Percentiles rank a stretch among this genome's conserved stretches.
These are phyloP conservation scores for Pleurotus pulmonarius DNA, from an alignment of 768 basidiomycete genomes.

Conservation along the genomic window DNA sequence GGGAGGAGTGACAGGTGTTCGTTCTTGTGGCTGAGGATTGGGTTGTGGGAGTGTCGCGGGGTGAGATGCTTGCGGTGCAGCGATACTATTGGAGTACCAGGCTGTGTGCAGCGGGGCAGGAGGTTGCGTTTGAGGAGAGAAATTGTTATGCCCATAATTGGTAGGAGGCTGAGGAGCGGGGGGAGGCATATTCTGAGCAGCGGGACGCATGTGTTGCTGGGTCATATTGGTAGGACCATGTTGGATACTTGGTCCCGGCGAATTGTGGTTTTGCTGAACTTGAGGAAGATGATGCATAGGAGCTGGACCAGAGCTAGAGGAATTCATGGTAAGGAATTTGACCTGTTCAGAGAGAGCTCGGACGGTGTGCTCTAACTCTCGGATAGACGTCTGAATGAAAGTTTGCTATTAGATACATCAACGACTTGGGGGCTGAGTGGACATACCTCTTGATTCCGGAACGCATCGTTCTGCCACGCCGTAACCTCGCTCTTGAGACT, in stretches of 20 bases:
- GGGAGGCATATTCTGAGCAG: conserved; percentile 30
- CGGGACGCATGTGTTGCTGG: conserved; percentile 39
- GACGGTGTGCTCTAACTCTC: conserved; percentile 79
- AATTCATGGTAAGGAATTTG: conserved; percentile 68
- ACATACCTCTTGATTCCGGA: conserved; percentile 75
- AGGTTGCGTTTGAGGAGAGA: conserved; percentile 31
- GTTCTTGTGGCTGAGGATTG: conserved; percentile 25
- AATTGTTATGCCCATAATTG: conserved; percentile 34
- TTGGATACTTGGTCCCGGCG: conserved; percentile 34
- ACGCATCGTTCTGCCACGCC: conserved; percentile 76
- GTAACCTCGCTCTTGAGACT: conserved; percentile 77
- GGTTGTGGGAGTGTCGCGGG: conserved; percentile 68
- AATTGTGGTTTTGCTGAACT: conserved; percentile 34
- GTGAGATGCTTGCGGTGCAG: conserved; percentile 80
- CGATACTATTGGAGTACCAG: conserved; percentile 64
- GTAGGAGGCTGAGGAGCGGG: conserved; percentile 29
- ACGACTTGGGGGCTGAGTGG: not conserved
- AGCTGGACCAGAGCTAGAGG: conserved; percentile 24
- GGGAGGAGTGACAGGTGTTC: conserved; percentile 40
- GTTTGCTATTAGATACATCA: conserved; percentile 11
- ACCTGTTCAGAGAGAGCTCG: conserved; percentile 76
- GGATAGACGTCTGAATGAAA: conserved; percentile 49
- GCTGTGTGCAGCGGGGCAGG: conserved; percentile 40
- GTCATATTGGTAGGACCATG: conserved; percentile 32
- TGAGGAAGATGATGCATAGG: conserved; percentile 41